phyloP scores from a whole-genome alignment of 257 asterid genomes.

The Anisodus acutangulus region DNA sequence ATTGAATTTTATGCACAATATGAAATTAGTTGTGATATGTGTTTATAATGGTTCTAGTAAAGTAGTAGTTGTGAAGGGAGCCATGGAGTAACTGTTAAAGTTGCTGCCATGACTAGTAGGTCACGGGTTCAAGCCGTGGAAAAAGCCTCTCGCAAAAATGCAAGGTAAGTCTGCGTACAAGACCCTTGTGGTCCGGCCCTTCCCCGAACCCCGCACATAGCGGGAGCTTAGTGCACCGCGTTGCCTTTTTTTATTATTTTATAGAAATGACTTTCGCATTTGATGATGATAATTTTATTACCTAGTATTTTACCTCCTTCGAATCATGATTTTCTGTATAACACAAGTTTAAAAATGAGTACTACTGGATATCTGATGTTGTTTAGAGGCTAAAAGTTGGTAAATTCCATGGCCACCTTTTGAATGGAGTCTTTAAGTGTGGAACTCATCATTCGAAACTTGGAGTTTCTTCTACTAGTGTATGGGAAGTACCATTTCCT shows the following conservation, averaged over 20 bases:
- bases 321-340: neutral
- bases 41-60: neutral
- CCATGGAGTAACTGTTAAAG: no score
- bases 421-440: neutral
- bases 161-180: no score
- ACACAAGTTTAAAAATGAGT: neutral
- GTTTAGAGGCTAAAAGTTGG: neutral
- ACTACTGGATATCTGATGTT: neutral
- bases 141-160: no score
- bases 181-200: no score
- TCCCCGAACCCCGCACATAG: no score
- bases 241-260: neutral
- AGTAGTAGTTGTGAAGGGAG: neutral
- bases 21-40: neutral
- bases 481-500: neutral
- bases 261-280: neutral
- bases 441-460: neutral
- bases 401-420: neutral
- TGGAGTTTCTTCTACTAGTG: neutral
- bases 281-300: neutral
- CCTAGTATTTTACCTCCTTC: neutral
- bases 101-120: no score
- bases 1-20: neutral
- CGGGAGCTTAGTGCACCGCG: no score
- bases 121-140: no score